Conservation (phyloP, 495 filamentous ascomycete genomes). For the Cladorrhinum samala region DNA sequence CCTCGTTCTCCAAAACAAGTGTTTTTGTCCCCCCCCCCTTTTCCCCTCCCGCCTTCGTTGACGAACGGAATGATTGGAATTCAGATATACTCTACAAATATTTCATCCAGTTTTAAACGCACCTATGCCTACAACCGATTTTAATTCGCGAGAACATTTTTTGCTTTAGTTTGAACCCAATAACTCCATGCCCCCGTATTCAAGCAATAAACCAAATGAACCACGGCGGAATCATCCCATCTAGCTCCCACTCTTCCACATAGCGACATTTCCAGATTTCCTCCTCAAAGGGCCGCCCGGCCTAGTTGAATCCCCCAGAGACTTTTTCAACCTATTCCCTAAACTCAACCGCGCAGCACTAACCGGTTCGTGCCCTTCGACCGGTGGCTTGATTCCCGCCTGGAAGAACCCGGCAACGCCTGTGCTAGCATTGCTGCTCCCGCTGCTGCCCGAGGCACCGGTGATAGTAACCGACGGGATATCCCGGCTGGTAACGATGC, state of each 20-base stretch:
- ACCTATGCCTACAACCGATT: no score
- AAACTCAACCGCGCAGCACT: conserved; percentile 41
- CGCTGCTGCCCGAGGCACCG: conserved; percentile 6
- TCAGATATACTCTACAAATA: no score
- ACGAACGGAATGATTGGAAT: no score
- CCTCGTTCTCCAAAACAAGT: no score
- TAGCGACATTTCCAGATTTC: conserved; percentile 20
- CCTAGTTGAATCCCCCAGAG: conserved; percentile 25
- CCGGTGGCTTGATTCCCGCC: conserved; percentile 11
- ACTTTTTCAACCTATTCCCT: conserved; percentile 39
- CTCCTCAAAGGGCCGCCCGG: conserved; percentile 16
- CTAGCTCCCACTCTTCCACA: conserved; percentile 18
- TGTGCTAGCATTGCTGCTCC: conserved; percentile 7
- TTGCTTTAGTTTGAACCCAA: no score
- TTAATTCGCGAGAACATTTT: no score
- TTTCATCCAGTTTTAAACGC: no score
- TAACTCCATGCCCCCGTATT: no score
- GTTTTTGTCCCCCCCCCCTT: no score
- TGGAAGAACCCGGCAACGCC: neutral
- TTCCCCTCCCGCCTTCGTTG: no score
- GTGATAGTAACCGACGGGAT: conserved; percentile 11
- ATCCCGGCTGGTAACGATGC: conserved; percentile 15
- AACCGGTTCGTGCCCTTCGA: conserved; percentile 29
- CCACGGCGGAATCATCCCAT: no score
- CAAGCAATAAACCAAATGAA: no score